These are phyloP conservation scores for Lactarius sp. DNA, from an alignment of 768 basidiomycete species.

Conservation along the genomic window DNA sequence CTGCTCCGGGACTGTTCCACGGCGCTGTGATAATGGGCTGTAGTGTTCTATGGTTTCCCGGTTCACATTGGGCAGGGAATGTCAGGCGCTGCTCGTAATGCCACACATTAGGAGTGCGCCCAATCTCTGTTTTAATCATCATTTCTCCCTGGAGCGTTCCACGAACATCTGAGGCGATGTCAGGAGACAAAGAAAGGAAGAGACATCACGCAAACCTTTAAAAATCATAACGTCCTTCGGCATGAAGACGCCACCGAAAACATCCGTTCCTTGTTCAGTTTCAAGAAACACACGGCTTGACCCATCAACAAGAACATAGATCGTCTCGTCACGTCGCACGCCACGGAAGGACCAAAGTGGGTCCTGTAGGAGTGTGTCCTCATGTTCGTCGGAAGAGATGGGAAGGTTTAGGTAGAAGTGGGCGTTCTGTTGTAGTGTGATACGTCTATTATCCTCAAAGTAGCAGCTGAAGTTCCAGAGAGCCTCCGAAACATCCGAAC, in stretches of 20 bases:
- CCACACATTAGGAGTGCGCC: not conserved
- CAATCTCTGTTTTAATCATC: not conserved
- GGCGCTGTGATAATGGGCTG: not conserved
- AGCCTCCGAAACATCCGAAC: not conserved
- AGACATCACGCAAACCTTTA: not conserved
- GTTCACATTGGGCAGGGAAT: no score
- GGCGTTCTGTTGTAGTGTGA: conserved; percentile 6
- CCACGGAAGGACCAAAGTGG: not conserved
- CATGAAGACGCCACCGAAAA: conserved; percentile 1
- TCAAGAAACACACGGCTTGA: conserved; percentile 7
- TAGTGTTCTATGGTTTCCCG: not conserved
- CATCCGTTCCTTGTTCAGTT: not conserved
- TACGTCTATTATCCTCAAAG: not conserved
- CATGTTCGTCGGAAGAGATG: not conserved
- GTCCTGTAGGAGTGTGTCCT: not conserved
- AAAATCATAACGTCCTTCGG: not conserved
- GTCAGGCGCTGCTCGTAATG: not conserved
- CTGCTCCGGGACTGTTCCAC: not conserved
- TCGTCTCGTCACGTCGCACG: not conserved
- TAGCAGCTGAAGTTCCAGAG: not conserved
- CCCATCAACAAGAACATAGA: conserved; percentile 2
- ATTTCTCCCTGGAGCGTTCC: conserved; percentile 2
- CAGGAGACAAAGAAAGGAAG: not conserved
- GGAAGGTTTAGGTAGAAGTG: not conserved
- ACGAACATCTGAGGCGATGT: not conserved